A percentile compares a stretch with the other conserved stretches of the same genome.
Conservation (phyloP, 2,329 filamentous ascomycete genomes). For the Fusarium sororula region DNA sequence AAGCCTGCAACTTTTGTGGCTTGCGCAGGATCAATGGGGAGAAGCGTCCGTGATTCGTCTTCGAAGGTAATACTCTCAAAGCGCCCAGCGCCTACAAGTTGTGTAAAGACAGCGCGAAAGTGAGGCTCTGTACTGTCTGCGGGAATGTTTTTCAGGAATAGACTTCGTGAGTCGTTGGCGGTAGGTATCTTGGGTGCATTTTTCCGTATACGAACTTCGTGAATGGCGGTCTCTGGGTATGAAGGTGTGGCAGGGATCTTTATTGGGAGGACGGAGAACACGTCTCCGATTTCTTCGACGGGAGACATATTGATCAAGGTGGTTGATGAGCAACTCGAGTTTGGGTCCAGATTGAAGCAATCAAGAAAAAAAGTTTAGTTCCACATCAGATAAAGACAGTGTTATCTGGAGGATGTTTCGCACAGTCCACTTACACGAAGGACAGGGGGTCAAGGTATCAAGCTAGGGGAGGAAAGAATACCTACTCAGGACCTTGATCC, state of each 20-base stretch:
- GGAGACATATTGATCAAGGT: slow-evolving; percentile 42
- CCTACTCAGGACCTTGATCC: no score
- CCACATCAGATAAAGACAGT: slow-evolving; percentile 28
- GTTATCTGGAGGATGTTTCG: background rate
- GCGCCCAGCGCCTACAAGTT: slow-evolving; percentile 77
- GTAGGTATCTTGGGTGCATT: slow-evolving; percentile 84
- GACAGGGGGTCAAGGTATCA: background rate
- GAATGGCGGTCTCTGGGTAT: slow-evolving; percentile 69
- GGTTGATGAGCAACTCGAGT: background rate
- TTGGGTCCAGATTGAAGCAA: background rate
- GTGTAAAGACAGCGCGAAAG: slow-evolving; percentile 78
- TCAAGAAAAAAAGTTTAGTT: slow-evolving; percentile 34
- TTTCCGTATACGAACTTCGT: slow-evolving; percentile 87
- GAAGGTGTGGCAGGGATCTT: slow-evolving; percentile 70
- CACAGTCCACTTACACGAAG: slow-evolving; percentile 21
- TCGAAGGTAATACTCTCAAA: slow-evolving; percentile 85
- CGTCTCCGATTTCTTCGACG: slow-evolving; percentile 50
- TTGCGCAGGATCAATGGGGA: slow-evolving; percentile 60
- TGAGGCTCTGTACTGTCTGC: slow-evolving; percentile 82
- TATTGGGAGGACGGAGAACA: slow-evolving; percentile 76
- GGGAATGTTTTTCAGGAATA: slow-evolving; percentile 93
- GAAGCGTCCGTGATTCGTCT: slow-evolving; percentile 58
- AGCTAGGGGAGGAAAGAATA: no score
- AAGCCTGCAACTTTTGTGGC: slow-evolving; percentile 49
- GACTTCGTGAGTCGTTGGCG: slow-evolving; percentile 76